phyloP scores from a whole-genome alignment of 768 basidiomycete species.

The Dioszegia hungarica region DNA sequence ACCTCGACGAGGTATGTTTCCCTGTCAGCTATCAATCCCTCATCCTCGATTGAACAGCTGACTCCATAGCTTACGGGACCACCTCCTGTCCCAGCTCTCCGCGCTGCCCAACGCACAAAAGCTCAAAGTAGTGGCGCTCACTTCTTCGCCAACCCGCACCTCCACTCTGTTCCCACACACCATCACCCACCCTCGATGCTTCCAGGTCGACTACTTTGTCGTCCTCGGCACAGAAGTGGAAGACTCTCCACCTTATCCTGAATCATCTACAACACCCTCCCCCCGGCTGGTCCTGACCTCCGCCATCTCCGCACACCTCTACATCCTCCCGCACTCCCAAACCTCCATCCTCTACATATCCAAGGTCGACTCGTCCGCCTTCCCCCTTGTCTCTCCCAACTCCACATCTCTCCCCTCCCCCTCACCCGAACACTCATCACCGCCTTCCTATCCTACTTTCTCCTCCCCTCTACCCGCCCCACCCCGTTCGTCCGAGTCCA shows the following conservation, averaged over 20 bases:
- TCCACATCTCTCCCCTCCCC: constrained; percentile 57
- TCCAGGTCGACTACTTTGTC: constrained; percentile 52
- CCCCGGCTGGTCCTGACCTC: constrained; percentile 57
- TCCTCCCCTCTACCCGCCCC: constrained; percentile 62
- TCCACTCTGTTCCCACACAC: constrained; percentile 68
- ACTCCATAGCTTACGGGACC: constrained; percentile 21
- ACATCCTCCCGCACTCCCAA: constrained; percentile 65
- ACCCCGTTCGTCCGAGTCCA: constrained; percentile 66
- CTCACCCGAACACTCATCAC: constrained; percentile 63
- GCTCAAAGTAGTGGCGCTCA: constrained; percentile 24
- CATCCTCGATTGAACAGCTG: neutral
- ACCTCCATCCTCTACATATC: constrained; percentile 79
- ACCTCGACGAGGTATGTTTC: too few relatives aligned
- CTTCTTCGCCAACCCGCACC: constrained; percentile 54
- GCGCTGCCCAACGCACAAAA: constrained; percentile 15
- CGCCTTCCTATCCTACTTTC: constrained; percentile 61
- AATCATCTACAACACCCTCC: neutral
- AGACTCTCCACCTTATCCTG: neutral
- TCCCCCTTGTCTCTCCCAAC: constrained; percentile 53
- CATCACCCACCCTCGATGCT: constrained; percentile 56
- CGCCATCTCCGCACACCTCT: constrained; percentile 58
- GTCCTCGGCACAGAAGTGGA: constrained; percentile 59
- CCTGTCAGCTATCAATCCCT: neutral
- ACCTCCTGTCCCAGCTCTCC: constrained; percentile 16
- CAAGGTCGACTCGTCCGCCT: constrained; percentile 94